Base-by-base conservation (phyloP, 176 grass and related monocot species). In the Dendrocalamus sinicus region DNA sequence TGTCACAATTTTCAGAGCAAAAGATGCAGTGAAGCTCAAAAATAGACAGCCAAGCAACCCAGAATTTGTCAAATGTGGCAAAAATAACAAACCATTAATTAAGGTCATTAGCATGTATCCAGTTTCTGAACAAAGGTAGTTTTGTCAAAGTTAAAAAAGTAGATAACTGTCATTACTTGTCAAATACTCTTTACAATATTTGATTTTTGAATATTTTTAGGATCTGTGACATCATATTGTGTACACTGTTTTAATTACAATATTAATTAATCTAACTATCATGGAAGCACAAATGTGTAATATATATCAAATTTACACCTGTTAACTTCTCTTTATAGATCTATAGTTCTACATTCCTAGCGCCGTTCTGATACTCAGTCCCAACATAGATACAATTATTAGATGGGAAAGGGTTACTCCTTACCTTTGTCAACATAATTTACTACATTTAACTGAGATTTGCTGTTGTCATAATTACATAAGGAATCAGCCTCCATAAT, bases 351-450 rank as follows among this genome's bases (percentile, higher is more conserved):
- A 64, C 30, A 30, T 61, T 61, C 32, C 8, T 20, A 76, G 28
- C 0, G 6, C 20, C 2, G 9, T 69, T 88, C 41, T 17, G 26
- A 48, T 70, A 37, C n/a, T 45, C 40, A 81, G 24, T 45, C 12
- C 46, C 61, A 68, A 46, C 78, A 87, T 48, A 26, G 3, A 68
- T 76, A 76, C 71, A 66, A 71, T n/a, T 14, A 73, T 8, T 70
- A 16, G 32, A 80, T 17, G 35, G 24, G 54, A 76, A 71, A 55
- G 35, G 19, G 20, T 32, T 46, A 54, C 15, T 76, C 11, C 67
- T 64, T 91, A 94, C 95, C 91, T 94, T 81, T 81, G 73, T 89
- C 86, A 81, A 78, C 72, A 66, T 92, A 66, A 84, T 88, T 70
- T 28, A 73, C 39, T 62, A 71, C 57, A 81, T 87, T 86, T 44